Conservation (phyloP, 2,329 filamentous ascomycete species). For the Diaporthe humulicola region DNA sequence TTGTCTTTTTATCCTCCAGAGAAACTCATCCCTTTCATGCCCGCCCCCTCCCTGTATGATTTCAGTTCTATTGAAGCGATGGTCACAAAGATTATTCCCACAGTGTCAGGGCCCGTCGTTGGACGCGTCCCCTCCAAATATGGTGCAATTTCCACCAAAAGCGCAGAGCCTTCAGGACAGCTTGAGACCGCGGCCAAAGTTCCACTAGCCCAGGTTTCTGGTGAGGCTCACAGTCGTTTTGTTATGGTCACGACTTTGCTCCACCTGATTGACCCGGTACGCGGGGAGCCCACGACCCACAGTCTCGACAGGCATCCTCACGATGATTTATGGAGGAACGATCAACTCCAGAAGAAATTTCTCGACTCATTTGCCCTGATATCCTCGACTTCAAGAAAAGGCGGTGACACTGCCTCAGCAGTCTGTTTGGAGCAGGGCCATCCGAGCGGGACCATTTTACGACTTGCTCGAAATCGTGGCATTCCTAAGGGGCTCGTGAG, state of each 20-base stretch:
- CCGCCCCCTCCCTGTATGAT: neutral
- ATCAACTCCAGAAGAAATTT: constrained; percentile 47
- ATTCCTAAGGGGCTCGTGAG: neutral
- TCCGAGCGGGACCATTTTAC: neutral
- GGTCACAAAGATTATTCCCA: neutral
- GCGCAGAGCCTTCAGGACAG: neutral
- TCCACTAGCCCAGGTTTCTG: neutral
- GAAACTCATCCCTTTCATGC: neutral
- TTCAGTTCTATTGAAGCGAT: neutral
- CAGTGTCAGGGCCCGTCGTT: neutral
- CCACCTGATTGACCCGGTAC: constrained; percentile 45
- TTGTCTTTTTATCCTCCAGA: neutral
- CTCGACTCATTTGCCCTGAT: constrained; percentile 51
- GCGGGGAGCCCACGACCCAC: constrained; percentile 45
- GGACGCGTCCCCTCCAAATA: neutral
- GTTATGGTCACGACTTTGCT: constrained; percentile 39
- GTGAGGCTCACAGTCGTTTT: constrained; percentile 16
- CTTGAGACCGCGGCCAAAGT: too few relatives aligned
- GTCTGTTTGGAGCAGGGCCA: constrained; percentile 38
- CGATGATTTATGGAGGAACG: constrained; percentile 37
- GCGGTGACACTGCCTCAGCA: constrained; percentile 47
- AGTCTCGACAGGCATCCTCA: constrained; percentile 43
- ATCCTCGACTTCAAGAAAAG: constrained; percentile 44
- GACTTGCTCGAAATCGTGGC: neutral
- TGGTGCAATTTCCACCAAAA: neutral